Percentiles rank a stretch among this genome's conserved stretches.
Evolutionary conservation across 768 basidiomycete genomes (phyloP).

Genomic region (Naganishia friedmannii): DNA sequence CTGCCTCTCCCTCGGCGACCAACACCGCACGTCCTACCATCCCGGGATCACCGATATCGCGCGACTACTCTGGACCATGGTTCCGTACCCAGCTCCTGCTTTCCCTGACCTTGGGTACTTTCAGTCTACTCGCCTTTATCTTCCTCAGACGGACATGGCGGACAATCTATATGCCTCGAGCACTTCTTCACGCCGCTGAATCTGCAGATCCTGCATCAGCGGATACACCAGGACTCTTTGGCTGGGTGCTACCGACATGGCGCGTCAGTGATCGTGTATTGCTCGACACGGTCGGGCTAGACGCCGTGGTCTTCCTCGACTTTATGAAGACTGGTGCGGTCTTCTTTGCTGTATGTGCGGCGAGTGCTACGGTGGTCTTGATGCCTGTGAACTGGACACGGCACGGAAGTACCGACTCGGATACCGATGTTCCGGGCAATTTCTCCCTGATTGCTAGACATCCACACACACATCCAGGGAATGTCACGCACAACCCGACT

Average conservation of each 20-base stretch:
- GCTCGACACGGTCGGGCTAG: conserved; percentile 91
- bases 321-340: conserved; percentile 95
- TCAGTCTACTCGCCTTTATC: conserved; percentile 71
- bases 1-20: too few relatives aligned
- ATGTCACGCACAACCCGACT: conserved; percentile 52
- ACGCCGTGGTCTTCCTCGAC: conserved; percentile 93
- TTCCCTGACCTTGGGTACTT: conserved; percentile 66
- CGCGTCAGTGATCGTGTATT: conserved; percentile 86
- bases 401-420: conserved; percentile 57
- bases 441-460: too few relatives aligned
- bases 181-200: conserved; percentile 11
- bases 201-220: conserved; percentile 9
- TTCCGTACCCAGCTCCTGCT: conserved; percentile 83
- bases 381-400: conserved; percentile 89
- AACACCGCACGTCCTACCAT: too few relatives aligned
- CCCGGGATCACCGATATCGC: conserved; percentile 1
- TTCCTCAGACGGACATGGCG: conserved; percentile 85
- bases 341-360: conserved; percentile 79
- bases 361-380: conserved; percentile 76
- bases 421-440: conserved; percentile 53
- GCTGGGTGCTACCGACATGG: conserved; percentile 93
- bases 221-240: conserved; percentile 63
- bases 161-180: conserved; percentile 78
- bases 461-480: too few relatives aligned
- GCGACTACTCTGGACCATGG: conserved; percentile 69